Conservation (phyloP, 345 rosid species). For the Stellera chamaejasme region DNA sequence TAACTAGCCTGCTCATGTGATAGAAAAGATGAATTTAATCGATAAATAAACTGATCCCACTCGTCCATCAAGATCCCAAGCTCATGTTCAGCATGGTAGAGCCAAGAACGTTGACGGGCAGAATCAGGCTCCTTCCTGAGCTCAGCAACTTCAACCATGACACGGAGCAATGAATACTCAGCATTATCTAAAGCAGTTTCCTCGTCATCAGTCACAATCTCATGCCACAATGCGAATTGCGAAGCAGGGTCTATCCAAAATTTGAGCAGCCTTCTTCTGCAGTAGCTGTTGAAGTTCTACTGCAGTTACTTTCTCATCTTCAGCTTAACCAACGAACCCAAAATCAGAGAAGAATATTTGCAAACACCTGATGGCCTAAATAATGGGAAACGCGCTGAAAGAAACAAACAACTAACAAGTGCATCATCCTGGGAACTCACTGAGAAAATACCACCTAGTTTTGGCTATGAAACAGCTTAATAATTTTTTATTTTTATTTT, state of each 20-base stretch:
- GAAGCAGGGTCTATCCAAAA: neutral
- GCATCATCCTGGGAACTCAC: too few species aligned
- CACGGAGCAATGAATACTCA: neutral
- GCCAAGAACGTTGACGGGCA: neutral
- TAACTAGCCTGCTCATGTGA: neutral
- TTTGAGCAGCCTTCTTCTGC: slow-evolving; percentile 1
- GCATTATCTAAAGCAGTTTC: neutral
- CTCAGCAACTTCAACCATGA: neutral
- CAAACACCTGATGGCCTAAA: too few species aligned
- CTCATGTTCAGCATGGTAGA: neutral
- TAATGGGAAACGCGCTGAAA: too few species aligned
- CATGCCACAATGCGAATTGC: neutral
- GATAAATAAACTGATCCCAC: neutral
- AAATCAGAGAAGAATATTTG: neutral
- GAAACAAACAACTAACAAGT: too few species aligned
- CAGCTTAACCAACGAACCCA: neutral
- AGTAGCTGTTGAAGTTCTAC: neutral
- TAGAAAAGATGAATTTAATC: neutral
- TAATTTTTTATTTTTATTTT: too few species aligned
- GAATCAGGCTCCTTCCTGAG: neutral
- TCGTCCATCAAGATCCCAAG: neutral
- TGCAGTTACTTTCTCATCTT: neutral
- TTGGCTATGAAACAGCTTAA: too few species aligned
- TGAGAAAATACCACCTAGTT: too few species aligned
- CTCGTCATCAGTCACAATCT: neutral